phyloP scores from a whole-genome alignment of 106 monocot species.

The Posidonia australis region DNA sequence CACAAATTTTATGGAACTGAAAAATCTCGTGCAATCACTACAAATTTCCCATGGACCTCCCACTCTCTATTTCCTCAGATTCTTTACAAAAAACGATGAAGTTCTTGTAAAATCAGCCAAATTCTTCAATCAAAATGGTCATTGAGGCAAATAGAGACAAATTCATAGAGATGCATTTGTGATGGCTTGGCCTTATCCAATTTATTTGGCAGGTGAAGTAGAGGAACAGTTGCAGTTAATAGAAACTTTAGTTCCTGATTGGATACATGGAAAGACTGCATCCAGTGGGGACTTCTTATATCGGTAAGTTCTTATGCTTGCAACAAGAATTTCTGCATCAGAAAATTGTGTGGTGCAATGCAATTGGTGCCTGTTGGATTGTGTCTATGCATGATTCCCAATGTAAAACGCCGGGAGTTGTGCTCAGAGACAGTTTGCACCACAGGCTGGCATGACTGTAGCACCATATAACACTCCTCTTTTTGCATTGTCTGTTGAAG shows the following conservation, averaged over 20 bases:
- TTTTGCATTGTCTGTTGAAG: no score
- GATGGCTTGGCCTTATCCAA: neutral
- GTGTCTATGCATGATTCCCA: no score
- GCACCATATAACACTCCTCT: no score
- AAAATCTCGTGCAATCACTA: no score
- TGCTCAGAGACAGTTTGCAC: no score
- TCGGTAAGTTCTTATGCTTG: constrained; percentile 23
- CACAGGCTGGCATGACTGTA: no score
- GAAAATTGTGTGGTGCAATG: no score
- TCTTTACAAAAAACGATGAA: neutral
- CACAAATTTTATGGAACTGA: neutral
- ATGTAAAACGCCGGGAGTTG: no score
- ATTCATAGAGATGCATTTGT: neutral
- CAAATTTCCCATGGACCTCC: neutral
- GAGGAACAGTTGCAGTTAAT: constrained; percentile 63
- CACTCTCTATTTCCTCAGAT: neutral
- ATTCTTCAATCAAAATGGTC: neutral
- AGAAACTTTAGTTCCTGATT: constrained; percentile 66
- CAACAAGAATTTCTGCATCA: no score
- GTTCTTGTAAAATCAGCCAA: no score
- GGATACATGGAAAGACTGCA: constrained; percentile 40
- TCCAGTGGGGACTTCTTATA: constrained; percentile 55
- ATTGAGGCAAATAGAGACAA: neutral
- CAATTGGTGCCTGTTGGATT: no score
- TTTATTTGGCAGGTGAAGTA: constrained; percentile 44